phyloP scores from a whole-genome alignment of 371 early-diverging fungal genomes.

The Saksenaea vasiformis region DNA sequence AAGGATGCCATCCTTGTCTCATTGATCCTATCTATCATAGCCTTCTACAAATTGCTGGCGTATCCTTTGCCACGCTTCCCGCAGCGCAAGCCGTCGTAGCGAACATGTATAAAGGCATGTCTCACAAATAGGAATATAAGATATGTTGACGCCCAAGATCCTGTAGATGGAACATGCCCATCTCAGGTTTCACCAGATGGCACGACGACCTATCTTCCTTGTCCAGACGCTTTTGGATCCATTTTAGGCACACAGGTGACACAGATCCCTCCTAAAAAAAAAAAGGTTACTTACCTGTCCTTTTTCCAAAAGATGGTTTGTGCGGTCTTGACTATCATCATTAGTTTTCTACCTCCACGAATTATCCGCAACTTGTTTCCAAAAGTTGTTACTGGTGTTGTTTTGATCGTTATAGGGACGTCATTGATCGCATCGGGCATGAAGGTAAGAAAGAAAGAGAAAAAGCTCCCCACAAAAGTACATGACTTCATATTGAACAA shows the following conservation, averaged over 20 bases:
- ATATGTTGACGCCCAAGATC: background rate
- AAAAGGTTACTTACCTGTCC: background rate
- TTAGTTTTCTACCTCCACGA: constrained; percentile 54
- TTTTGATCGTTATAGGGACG: constrained; percentile 52
- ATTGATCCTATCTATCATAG: background rate
- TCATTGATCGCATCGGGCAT: constrained; percentile 47
- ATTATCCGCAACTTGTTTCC: constrained; percentile 53
- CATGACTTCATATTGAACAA: constrained; percentile 34
- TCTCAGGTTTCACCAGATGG: constrained; percentile 43
- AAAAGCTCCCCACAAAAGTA: constrained; percentile 21
- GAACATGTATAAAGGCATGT: constrained; percentile 51
- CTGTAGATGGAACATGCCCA: constrained; percentile 44
- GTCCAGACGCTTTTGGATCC: constrained; percentile 60
- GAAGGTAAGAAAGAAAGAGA: constrained; percentile 28
- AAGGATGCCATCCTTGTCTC: background rate
- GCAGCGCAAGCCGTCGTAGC: constrained; percentile 33
- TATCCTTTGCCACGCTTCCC: constrained; percentile 40
- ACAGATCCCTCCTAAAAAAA: background rate
- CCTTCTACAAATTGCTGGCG: constrained; percentile 40
- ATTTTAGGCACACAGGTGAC: constrained; percentile 51
- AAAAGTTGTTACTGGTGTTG: constrained; percentile 55
- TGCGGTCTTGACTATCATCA: constrained; percentile 40
- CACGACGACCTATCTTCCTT: constrained; percentile 41
- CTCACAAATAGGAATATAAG: constrained; percentile 6
- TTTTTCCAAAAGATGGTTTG: constrained; percentile 37